Base-by-base conservation (phyloP, 176 grass and related monocot genomes). In the Guadua angustifolia region DNA sequence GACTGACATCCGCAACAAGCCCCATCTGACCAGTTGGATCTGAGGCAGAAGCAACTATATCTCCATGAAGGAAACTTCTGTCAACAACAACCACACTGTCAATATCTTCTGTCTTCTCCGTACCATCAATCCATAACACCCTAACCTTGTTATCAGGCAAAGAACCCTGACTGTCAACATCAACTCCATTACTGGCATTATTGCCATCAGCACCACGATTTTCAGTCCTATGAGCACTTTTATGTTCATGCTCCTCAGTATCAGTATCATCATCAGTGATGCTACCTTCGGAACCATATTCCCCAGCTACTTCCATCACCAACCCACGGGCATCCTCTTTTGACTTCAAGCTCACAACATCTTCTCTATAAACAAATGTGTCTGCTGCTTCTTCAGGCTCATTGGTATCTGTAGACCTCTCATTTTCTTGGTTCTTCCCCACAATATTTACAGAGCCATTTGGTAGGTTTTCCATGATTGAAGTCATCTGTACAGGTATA, bases 21-120 rank as follows among this genome's bases (percentile, higher is more conserved):
- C 96, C 96, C 86, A 94, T 84, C 77, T 95, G 96, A 71, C 96
- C 96, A 43, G 91, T 92, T 86, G 96, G 89, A 62, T 99, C 89
- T 17, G 74, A 86, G 71, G 86, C 84, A 71, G 93, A 95, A 52
- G 93, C 85, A 77, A 99, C 91, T 60, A 95, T 86, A 77, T 99
- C 93, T 45, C 96, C 96, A 81, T 87, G 85, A 77, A 92, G 83
- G 62, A 99, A 99, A 79, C 82, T 92, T 86, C 93, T 92, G 58
- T 99, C 96, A 16, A 92, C 55, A 61, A 88, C 93, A 16, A 60
- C 50, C 36, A 99, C 77, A 14, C 73, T 61, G 49, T 70, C 77
- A 84, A 90, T 88, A 73, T 95, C 94, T 86, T 99, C 93, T 11
- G 46, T 90, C 55, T 79, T 94, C 26, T 94, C 84, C 1, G 64